These are phyloP conservation scores for Meyerozyma athensensis DNA, from an alignment of 1,139 yeast species.

Conservation along the genomic window DNA sequence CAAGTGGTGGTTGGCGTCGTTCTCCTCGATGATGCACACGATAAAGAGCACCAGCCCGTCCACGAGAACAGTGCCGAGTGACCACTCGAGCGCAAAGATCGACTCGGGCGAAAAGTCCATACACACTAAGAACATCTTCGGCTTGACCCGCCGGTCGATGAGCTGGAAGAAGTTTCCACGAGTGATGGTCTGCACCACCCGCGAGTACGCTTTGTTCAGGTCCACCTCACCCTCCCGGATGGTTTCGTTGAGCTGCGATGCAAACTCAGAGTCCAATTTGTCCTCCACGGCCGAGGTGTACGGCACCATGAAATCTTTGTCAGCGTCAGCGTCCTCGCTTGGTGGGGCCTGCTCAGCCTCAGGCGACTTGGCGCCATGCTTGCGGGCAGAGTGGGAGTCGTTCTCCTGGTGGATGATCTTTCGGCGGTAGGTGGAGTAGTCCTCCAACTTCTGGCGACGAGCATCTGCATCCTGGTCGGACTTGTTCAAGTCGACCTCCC, in stretches of 20 bases:
- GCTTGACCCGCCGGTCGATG: slow-evolving; percentile 45
- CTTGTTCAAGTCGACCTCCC: slow-evolving; percentile 33
- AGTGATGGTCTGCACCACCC: slow-evolving; percentile 65
- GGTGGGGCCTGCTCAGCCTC: slow-evolving; percentile 4
- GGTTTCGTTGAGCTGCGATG: slow-evolving; percentile 53
- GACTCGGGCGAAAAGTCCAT: slow-evolving; percentile 86
- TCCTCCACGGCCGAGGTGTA: slow-evolving; percentile 73
- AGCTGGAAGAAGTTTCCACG: slow-evolving; percentile 65
- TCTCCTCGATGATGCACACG: slow-evolving; percentile 74
- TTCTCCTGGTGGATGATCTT: slow-evolving; percentile 46
- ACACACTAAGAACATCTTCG: slow-evolving; percentile 70
- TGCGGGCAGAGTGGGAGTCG: slow-evolving; percentile 18
- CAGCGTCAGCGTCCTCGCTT: slow-evolving; percentile 10
- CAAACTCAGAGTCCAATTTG: slow-evolving; percentile 60
- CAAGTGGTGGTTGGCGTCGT: slow-evolving; percentile 42
- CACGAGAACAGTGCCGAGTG: slow-evolving; percentile 78
- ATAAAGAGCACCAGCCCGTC: slow-evolving; percentile 82
- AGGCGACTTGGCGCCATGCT: slow-evolving; percentile 5
- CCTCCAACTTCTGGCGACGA: slow-evolving; percentile 41
- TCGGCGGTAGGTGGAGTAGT: slow-evolving; percentile 47
- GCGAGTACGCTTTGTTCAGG: slow-evolving; percentile 47
- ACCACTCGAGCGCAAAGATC: slow-evolving; percentile 82
- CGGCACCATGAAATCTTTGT: slow-evolving; percentile 47
- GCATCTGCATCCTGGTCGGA: slow-evolving; percentile 46
- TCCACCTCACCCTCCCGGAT: slow-evolving; percentile 60